Base-by-base conservation (phyloP, 1,139 yeast species). In the Geotrichum histeridarum region DNA sequence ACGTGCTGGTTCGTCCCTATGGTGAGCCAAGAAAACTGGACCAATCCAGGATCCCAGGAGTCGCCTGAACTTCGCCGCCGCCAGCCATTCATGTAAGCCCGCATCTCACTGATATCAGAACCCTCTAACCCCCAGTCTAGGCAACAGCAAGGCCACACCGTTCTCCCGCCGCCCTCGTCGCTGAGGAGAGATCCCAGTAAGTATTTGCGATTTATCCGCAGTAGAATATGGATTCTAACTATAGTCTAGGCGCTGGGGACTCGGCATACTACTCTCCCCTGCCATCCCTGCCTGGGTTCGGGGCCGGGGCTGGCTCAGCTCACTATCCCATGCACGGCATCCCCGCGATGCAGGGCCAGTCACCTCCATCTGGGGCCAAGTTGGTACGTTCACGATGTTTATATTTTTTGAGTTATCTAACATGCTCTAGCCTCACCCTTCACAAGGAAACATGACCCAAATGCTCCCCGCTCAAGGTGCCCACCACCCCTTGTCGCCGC, bases 231-330 rank as follows among this genome's bases (percentile, higher is more conserved):
- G 14, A 6, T 11, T 42, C 18, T 15, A 37, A 14, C 15, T 5
- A 9, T n/a, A 15, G 35, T 22, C n/a, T 14, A 51, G 55, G 44
- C 35, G 38, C 54, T 11, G 42, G 48, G 27, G 59, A 48, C 35
- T 48, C 55, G 15, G 56, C 56, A 47, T 80, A 70, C 64, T 76
- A 73, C 56, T 79, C 22, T 22, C 12, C 81, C 8, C 80, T 78
- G 36, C 75, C 79, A 59, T 82, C 83, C 1, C 82, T 83, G 8
- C 82, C 83, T 9, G 54, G 55, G 8, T 42, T 57, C 11, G 49
- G 46, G 15, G 45, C 35, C n/a, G 53, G 37, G n/a, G 37, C 22
- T 15, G 18, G 12, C 18, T 15, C 47, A 14, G 22, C 49, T n/a
- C 51, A 46, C 32, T 52, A 47, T 35, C 51, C 55, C 32, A 46